Percentiles rank a stretch among this genome's conserved stretches.
phyloP scores from a whole-genome alignment of 345 rosid species.

The Arabis hirsuta region DNA sequence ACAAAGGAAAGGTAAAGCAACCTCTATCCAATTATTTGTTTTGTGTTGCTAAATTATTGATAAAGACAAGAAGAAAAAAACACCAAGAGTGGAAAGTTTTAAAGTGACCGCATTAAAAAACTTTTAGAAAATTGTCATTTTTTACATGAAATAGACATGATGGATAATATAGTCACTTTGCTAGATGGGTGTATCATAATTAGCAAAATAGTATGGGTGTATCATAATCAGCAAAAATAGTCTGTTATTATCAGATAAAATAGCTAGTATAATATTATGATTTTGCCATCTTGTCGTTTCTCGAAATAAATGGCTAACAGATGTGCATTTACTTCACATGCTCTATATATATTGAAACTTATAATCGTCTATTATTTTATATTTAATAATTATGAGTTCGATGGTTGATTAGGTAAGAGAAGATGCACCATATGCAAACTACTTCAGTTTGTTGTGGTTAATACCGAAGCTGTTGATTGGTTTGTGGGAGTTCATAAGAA shows the following conservation, averaged over 20 bases:
- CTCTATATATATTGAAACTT: too few species aligned
- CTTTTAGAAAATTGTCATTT: background rate
- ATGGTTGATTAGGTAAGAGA: slow-evolving; percentile 37
- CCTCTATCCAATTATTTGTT: background rate
- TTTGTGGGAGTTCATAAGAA: slow-evolving; percentile 53
- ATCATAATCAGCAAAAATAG: too few species aligned
- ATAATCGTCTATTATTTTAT: background rate
- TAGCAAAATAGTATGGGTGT: too few species aligned
- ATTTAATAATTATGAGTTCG: background rate
- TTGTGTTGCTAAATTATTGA: background rate
- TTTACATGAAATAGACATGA: slow-evolving; percentile 1
- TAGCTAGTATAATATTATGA: too few species aligned
- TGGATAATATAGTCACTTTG: too few species aligned
- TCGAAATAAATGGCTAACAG: too few species aligned
- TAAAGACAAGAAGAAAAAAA: background rate
- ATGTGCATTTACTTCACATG: too few species aligned
- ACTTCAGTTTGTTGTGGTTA: slow-evolving; percentile 31
- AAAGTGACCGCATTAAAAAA: background rate
- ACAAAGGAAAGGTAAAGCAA: slow-evolving; percentile 54
- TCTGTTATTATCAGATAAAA: too few species aligned
- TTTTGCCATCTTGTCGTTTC: too few species aligned
- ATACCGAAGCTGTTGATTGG: slow-evolving; percentile 45
- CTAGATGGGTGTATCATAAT: too few species aligned
- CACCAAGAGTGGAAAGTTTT: background rate
- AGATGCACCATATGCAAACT: slow-evolving; percentile 52